Evolutionary conservation across 106 monocot species (phyloP), one percentile per base, ranked within the genome.

Genomic region (Ottelia alismoides): DNA sequence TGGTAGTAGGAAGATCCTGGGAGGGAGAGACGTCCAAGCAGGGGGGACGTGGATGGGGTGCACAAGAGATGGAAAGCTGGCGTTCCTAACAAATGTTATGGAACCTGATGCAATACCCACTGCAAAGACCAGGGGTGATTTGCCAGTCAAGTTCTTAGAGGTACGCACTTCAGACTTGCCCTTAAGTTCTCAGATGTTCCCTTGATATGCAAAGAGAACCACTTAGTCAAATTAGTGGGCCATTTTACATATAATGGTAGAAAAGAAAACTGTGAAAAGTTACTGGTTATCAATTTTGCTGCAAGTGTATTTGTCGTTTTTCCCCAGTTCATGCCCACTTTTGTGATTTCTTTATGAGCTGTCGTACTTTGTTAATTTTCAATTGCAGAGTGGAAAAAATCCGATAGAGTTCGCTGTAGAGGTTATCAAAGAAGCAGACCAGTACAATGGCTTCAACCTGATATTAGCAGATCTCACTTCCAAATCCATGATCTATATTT

Each of bases 31-130:
- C 54, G 68, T 49, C 14, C 27, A 69, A 10, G 96, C 68, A 21
- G 96, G 96, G n/a, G 96, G 96, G 14, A 89, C 89, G 52, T 96
- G 96, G 96, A 44, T 96, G 63, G 96, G 79, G 12, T 89, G 82
- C 65, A 89, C 89, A 31, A 75, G 58, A 45, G 66, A 81, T 49
- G 88, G 96, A 30, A 81, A 76, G 56, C 24, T 96, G 44, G 81
- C 96, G 28, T 96, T 89, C 35, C 66, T 96, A 11, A 96, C 94
- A 9, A 89, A 89, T 74, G 81, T 82, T 22, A 65, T 88, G 49
- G 96, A 89, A 44, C 85, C 82, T 20, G 61, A 81, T 19, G 14
- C 22, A 6, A 40, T 64, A 22, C 63, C 84, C 10, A 24, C 19
- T 29, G 77, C 81, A 1, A 72, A 67, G 45, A 72, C 67, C 23